phyloP scores from a whole-genome alignment of 2,329 filamentous ascomycete species.

The Cryoendolithus antarcticus region DNA sequence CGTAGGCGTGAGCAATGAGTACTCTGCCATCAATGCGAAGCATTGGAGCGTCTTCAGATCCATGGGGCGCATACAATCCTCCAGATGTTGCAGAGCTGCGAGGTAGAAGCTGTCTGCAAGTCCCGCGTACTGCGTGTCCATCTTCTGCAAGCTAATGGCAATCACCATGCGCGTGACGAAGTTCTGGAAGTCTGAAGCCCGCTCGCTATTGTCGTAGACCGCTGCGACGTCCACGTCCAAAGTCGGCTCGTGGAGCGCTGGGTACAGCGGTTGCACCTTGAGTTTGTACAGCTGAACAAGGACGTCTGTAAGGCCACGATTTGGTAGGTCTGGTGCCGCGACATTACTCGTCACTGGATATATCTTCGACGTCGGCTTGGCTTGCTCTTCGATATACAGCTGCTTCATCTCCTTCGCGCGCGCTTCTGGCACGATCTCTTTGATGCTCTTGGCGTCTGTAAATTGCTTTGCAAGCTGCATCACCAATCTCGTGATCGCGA shows the following conservation, averaged over 20 bases:
- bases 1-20: conserved; percentile 84
- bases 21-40: conserved; percentile 73
- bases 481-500: conserved; percentile 84
- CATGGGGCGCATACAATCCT: conserved; percentile 74
- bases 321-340: conserved; percentile 64
- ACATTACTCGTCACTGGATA: conserved; percentile 84
- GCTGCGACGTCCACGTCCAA: conserved; percentile 66
- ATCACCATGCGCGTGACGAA: conserved; percentile 86
- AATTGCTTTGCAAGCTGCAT: conserved; percentile 96
- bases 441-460: conserved; percentile 80
- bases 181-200: conserved; percentile 62
- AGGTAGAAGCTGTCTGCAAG: conserved; percentile 92
- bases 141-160: conserved; percentile 86
- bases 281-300: conserved; percentile 76
- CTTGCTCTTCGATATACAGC: conserved; percentile 53
- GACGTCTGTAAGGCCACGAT: conserved; percentile 58
- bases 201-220: conserved; percentile 62
- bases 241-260: conserved; percentile 70
- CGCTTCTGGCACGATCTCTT: conserved; percentile 75
- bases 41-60: conserved; percentile 85
- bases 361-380: conserved; percentile 60
- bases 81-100: conserved; percentile 72
- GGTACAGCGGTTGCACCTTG: conserved; percentile 82
- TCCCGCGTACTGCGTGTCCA: conserved; percentile 81
- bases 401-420: conserved; percentile 55